These are phyloP conservation scores for Somion occarium DNA, from an alignment of 1,284 basidiomycete genomes.

Conservation along the genomic window DNA sequence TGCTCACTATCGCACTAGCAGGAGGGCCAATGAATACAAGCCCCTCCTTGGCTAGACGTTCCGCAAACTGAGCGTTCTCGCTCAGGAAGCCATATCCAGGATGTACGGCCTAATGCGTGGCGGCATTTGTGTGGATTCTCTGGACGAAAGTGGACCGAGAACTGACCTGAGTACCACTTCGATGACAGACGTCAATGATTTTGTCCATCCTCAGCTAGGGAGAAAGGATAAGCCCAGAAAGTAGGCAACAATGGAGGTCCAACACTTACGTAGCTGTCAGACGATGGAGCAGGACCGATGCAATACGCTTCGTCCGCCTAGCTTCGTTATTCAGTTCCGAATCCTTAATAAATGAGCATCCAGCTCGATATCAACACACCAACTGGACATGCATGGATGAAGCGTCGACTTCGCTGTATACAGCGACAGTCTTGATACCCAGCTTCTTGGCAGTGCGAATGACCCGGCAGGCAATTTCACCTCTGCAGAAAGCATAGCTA, in stretches of 20 bases:
- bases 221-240: not conserved
- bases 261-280: constrained; percentile 78
- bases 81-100: constrained; percentile 90
- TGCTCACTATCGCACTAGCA: constrained; percentile 87
- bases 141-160: too few species aligned
- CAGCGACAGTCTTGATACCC: constrained; percentile 86
- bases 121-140: not conserved
- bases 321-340: too few species aligned
- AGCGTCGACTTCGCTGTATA: constrained; percentile 84
- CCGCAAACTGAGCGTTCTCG: constrained; percentile 89
- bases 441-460: constrained; percentile 87
- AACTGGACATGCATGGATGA: constrained; percentile 75
- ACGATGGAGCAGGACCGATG: constrained; percentile 85
- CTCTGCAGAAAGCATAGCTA: constrained; percentile 44
- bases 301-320: constrained; percentile 96
- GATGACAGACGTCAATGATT: constrained; percentile 78
- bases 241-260: not conserved
- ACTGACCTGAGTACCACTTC: constrained; percentile 79
- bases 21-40: constrained; percentile 96
- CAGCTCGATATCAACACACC: too few species aligned
- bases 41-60: constrained; percentile 80
- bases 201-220: constrained; percentile 79
- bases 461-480: constrained; percentile 92
- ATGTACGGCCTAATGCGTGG: constrained; percentile 62
- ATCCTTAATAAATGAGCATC: too few species aligned